Base-by-base conservation (phyloP, 495 filamentous ascomycete species). In the Talaromyces wortmannii region DNA sequence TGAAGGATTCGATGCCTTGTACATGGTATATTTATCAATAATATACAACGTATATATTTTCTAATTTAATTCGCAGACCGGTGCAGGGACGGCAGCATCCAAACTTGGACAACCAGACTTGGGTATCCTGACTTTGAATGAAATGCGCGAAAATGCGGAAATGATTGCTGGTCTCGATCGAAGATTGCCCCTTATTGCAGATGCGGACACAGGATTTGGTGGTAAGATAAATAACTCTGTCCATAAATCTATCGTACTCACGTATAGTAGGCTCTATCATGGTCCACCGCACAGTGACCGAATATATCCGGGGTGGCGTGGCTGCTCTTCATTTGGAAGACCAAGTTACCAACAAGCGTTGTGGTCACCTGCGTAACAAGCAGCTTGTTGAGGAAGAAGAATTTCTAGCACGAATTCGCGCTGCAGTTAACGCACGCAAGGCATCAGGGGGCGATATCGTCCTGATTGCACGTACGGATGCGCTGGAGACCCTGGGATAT, bases 311-410 rank as follows among this genome's bases (percentile, higher is more conserved):
- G 4, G 70, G 77, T 12, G 80, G 80, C 40, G 78, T 85, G 3
- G 83, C 83, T 2, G 83, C 72, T 8, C 63, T 86, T 32, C 82
- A 86, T 57, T 69, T 86, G 47, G 83, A 87, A 64, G 83, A 86
- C 67, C 81, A 86, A 60, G 72, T 81, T 12, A 63, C 64, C 23
- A 74, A 70, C 12, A 86, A 86, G 58, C 79, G 79, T 5, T 82
- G 79, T 63, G 80, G 79, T 6, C 78, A 82, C 55, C 66, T 83
- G 8, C 52, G 47, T 0, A 74, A 77, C 48, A 87, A 87, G 59
- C 67, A 78, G 48, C 62, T 85, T n/a, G 80, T 85, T 45, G 50
- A 61, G 16, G 55, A 55, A 3, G 61, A 70, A 2, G 70, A 68
- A 10, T 86, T 71, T 59, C 54, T 69, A 10, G 64, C 70, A 7